Evolutionary conservation across 805 yeast genomes (phyloP).

Genomic region (Maudiozyma bulderi): DNA sequence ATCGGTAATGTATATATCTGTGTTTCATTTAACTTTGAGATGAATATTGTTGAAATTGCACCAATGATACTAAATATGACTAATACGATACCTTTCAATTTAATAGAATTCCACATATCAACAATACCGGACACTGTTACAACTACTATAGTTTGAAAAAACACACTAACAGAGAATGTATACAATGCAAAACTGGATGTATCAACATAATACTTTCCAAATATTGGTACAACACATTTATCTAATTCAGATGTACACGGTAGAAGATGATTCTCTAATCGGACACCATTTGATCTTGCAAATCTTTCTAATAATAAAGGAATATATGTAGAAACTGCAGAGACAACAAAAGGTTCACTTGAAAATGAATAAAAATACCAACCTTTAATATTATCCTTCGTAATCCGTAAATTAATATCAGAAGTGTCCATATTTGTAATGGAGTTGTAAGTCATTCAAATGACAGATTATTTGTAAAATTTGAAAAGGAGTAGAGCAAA

Average conservation of each 20-base stretch:
- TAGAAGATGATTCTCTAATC: slow-evolving; percentile 44
- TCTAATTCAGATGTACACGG: slow-evolving; percentile 37
- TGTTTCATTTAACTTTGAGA: slow-evolving; percentile 27
- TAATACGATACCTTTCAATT: slow-evolving; percentile 47
- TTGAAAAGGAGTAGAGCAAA: too few relatives aligned
- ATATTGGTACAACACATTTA: slow-evolving; percentile 39
- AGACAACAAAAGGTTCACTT: slow-evolving; percentile 71
- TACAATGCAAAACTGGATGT: slow-evolving; percentile 67
- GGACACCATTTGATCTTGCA: slow-evolving; percentile 66
- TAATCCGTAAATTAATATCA: slow-evolving; percentile 8
- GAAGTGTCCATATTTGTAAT: slow-evolving; percentile 1
- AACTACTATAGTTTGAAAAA: slow-evolving; percentile 62
- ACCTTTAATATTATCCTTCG: slow-evolving; percentile 40
- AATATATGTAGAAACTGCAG: slow-evolving; percentile 70
- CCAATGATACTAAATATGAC: slow-evolving; percentile 53
- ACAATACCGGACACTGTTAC: slow-evolving; percentile 69
- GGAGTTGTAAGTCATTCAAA: slow-evolving; percentile 4
- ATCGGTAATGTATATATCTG: slow-evolving; percentile 32
- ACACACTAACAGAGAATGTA: slow-evolving; percentile 61
- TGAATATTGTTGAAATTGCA: slow-evolving; percentile 41
- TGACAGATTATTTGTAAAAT: neutral
- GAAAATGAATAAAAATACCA: slow-evolving; percentile 69
- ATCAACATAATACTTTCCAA: slow-evolving; percentile 45
- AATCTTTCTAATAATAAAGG: slow-evolving; percentile 62
- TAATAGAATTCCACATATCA: slow-evolving; percentile 36